Evolutionary conservation across 805 yeast species (phyloP).

Genomic region (Yarrowia osloensis): DNA sequence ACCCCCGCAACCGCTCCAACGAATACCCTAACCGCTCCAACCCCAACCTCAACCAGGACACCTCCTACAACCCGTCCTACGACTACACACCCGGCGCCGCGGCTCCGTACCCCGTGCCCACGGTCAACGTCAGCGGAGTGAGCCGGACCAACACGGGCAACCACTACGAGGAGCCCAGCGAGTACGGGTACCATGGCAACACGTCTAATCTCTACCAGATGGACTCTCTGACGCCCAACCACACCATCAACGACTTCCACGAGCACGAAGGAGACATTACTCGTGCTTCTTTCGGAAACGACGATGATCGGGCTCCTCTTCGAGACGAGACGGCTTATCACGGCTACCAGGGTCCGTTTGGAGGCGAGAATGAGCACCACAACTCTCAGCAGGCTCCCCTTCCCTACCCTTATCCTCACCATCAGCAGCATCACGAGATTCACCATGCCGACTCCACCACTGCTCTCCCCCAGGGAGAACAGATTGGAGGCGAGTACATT

Average conservation of each 20-base stretch:
- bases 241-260: slow-evolving; percentile 18
- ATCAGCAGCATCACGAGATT: background rate
- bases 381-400: background rate
- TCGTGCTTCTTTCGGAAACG: slow-evolving; percentile 11
- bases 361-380: background rate
- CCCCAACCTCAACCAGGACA: slow-evolving; percentile 13
- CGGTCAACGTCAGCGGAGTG: background rate
- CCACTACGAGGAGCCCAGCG: slow-evolving; percentile 1
- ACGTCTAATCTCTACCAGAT: slow-evolving; percentile 1
- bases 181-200: slow-evolving; percentile 9
- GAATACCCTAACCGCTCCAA: background rate
- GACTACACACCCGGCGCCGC: background rate
- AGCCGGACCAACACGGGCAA: background rate
- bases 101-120: slow-evolving; percentile 2
- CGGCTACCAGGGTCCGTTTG: slow-evolving; percentile 24
- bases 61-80: slow-evolving; percentile 12
- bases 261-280: slow-evolving; percentile 23
- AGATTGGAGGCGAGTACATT: slow-evolving; percentile 28
- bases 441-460: background rate
- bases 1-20: background rate
- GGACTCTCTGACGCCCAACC: slow-evolving; percentile 18
- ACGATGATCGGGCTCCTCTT: slow-evolving; percentile 8
- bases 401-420: slow-evolving; percentile 20
- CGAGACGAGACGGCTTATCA: slow-evolving; percentile 1
- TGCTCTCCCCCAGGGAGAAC: slow-evolving; percentile 22